Evolutionary conservation across 2,329 filamentous ascomycete genomes (phyloP).

Genomic region (Apiospora koreana): DNA sequence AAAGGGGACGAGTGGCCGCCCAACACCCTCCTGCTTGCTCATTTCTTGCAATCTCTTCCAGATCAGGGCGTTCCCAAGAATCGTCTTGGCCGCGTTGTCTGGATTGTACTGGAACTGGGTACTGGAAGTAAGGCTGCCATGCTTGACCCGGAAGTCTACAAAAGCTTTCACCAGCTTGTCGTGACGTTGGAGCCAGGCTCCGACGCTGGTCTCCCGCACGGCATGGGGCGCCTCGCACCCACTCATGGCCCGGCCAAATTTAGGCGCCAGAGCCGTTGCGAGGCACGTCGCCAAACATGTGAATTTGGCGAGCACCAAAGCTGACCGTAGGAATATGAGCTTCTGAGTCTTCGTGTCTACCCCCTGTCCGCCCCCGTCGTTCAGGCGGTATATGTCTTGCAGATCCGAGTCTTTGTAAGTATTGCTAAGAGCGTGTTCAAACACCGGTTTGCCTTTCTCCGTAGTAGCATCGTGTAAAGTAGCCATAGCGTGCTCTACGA

Average conservation of each 20-base stretch:
- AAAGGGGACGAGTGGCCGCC: too few species aligned
- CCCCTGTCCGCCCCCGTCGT: too few species aligned
- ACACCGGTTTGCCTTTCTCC: not conserved
- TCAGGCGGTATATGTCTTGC: not conserved
- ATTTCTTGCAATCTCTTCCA: too few species aligned
- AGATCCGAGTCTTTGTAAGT: not conserved
- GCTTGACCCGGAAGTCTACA: too few species aligned
- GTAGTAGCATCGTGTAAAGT: not conserved
- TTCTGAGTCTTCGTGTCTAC: not conserved
- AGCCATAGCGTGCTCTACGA: not conserved
- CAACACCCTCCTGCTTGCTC: too few species aligned
- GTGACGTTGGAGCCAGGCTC: not conserved
- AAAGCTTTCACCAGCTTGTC: too few species aligned
- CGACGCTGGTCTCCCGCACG: not conserved
- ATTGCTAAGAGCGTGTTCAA: not conserved
- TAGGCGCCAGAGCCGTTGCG: not conserved
- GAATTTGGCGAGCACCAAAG: not conserved
- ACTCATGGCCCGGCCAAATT: not conserved
- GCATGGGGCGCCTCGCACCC: not conserved
- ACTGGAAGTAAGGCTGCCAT: too few species aligned
- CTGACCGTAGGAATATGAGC: not conserved
- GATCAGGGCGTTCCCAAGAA: too few species aligned
- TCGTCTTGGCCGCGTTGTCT: too few species aligned
- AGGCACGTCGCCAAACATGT: not conserved
- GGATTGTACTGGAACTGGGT: too few species aligned